Conservation (phyloP, 1,284 basidiomycete genomes). For the Ganoderma sinense region DNA sequence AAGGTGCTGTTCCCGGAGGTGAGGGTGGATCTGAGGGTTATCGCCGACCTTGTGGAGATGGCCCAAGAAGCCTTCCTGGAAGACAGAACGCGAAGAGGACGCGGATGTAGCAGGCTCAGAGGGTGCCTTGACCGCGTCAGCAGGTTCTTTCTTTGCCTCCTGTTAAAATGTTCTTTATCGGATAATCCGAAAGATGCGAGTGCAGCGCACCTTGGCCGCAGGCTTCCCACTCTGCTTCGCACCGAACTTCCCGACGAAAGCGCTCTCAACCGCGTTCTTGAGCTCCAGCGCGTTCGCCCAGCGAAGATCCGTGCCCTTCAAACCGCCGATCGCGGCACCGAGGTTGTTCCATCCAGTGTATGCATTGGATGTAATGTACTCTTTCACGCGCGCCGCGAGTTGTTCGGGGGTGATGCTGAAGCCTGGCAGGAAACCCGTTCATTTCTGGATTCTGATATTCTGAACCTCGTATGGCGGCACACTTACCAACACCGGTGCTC, state of each 20-base stretch:
- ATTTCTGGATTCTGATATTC: conserved; percentile 1
- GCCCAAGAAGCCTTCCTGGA: conserved; percentile 95
- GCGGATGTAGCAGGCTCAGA: conserved; percentile 45
- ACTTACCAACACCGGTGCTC: conserved; percentile 89
- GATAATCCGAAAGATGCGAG: neutral
- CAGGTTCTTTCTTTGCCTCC: conserved; percentile 63
- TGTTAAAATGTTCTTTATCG: conserved; percentile 30
- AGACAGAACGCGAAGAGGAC: conserved; percentile 72
- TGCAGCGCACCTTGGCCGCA: conserved; percentile 69
- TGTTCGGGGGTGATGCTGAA: conserved; percentile 81
- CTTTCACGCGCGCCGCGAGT: conserved; percentile 65
- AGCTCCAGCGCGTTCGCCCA: conserved; percentile 94
- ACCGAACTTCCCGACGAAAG: conserved; percentile 83
- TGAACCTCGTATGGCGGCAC: neutral
- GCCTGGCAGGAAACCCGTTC: conserved; percentile 53
- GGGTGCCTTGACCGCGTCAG: conserved; percentile 41
- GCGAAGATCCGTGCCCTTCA: conserved; percentile 77
- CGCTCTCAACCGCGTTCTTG: conserved; percentile 86
- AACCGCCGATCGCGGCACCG: conserved; percentile 72
- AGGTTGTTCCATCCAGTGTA: conserved; percentile 81
- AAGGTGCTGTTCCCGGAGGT: conserved; percentile 86
- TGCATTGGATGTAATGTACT: conserved; percentile 65
- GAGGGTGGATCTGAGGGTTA: conserved; percentile 88
- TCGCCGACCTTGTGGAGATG: conserved; percentile 93
- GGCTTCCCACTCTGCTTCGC: conserved; percentile 74